Evolutionary conservation across 139 green algal genomes (phyloP), one percentile per base, ranked within the genome.

Genomic region (Chlamydomonas schloesseri): DNA sequence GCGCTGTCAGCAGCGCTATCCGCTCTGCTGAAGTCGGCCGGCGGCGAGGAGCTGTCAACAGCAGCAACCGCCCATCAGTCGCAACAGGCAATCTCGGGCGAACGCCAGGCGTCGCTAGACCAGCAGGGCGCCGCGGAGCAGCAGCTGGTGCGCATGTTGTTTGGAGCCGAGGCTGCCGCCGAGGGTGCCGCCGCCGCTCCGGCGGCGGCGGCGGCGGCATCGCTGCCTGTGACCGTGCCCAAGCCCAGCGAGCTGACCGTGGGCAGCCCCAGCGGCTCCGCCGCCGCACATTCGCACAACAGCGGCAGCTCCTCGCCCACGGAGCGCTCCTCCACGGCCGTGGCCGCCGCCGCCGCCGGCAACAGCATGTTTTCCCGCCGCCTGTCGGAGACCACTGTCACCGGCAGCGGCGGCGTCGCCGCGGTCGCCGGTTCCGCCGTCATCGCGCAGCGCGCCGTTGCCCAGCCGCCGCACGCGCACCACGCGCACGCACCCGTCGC

Each of bases 111-210:
- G 23, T 73, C 64, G 14, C 67, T 85, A 37, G 79, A 85, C 37
- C 79, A 76, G 79, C 79, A 85, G 67, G 33, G 65, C 68, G 79
- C 79, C 10, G 79, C 79, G 8, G 79, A 85, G 64, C 62, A 46
- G 46, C 79, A 85, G 79, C 31, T 85, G 23, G 64, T 85, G 3
- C 79, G 79, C 24, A 69, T 85, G 79, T 47, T 85, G 31, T 85
- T 85, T 31, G 79, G 47, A 21, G 67, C 24, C 11, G 79, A 85
- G 47, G 28, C 17, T 0, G 37, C 0, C 21, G 14, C 50, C 0
- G 34, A 58, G 23, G 15, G 36, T 18, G 75, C 23, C 28, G 58
- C 34, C 36, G 28, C 58, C 70, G 14, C 10, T n/a, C n/a, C n/a
- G n/a, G n/a, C n/a, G n/a, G n/a, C n/a, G n/a, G n/a, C n/a, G n/a